A percentile compares a stretch with the other conserved stretches of the same genome.
Evolutionary conservation across 2,329 filamentous ascomycete genomes (phyloP).

Genomic region (Diaporthe vaccinii): DNA sequence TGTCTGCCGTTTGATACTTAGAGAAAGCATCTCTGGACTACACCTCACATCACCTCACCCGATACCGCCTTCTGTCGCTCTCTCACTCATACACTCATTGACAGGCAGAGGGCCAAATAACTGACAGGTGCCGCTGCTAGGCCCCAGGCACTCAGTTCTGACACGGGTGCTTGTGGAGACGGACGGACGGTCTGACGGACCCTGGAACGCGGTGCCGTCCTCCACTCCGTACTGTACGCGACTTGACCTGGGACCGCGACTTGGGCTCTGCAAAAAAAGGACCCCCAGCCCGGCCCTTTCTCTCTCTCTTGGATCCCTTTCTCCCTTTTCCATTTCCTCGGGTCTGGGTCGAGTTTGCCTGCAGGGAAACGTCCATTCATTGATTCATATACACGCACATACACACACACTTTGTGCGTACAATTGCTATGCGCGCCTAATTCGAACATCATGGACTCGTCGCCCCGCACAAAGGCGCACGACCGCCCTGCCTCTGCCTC

Average conservation of each 20-base stretch:
- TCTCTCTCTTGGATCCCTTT: slow-evolving; percentile 8
- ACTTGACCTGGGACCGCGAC: slow-evolving; percentile 40
- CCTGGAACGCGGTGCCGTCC: slow-evolving; percentile 38
- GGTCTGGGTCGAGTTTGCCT: slow-evolving; percentile 31
- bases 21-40: background rate
- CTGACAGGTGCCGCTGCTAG: slow-evolving; percentile 12
- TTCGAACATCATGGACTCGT: slow-evolving; percentile 37
- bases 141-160: background rate
- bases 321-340: slow-evolving; percentile 11
- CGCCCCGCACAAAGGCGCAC: slow-evolving; percentile 35
- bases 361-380: slow-evolving; percentile 33
- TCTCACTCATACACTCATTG: background rate
- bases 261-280: slow-evolving; percentile 38
- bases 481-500: slow-evolving; percentile 35
- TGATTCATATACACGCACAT: background rate
- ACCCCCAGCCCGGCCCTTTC: slow-evolving; percentile 33
- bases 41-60: background rate
- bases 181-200: slow-evolving; percentile 31
- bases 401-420: background rate
- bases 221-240: slow-evolving; percentile 39
- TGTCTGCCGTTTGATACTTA: background rate
- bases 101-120: background rate
- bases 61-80: background rate
- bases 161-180: slow-evolving; percentile 34
- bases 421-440: slow-evolving; percentile 34